These are phyloP conservation scores for Neurospora terricola DNA, from an alignment of 495 filamentous ascomycete species.

Conservation along the genomic window DNA sequence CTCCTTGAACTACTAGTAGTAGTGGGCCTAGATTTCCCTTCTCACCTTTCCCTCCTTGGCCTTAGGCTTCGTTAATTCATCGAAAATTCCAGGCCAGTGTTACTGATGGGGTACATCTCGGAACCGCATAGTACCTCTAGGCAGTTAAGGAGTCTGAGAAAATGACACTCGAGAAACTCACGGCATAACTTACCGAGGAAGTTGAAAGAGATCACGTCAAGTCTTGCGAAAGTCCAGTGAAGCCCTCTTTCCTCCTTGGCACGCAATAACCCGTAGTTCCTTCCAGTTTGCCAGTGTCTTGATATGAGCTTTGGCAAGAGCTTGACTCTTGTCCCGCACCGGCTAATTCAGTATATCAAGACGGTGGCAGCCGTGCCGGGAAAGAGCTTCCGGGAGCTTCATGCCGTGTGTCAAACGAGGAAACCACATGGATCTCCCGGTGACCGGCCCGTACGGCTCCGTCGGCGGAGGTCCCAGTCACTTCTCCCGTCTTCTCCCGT, in stretches of 20 bases:
- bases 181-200: background rate
- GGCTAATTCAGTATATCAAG: background rate
- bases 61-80: background rate
- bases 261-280: background rate
- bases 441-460: background rate
- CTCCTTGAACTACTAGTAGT: background rate
- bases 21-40: background rate
- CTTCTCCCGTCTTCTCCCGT: background rate
- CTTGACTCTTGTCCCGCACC: background rate
- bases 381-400: background rate
- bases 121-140: background rate
- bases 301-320: background rate
- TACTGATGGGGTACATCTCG: background rate
- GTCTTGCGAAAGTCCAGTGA: background rate
- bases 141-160: background rate
- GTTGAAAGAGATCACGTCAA: background rate
- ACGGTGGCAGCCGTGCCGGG: background rate
- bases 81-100: background rate
- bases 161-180: background rate
- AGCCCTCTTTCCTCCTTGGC: background rate
- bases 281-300: background rate
- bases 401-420: background rate
- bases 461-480: background rate
- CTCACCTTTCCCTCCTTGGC: background rate
- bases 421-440: background rate